Evolutionary conservation across 768 basidiomycete genomes (phyloP), one percentile per base, ranked within the genome.

Genomic region (Tephrocybe sp.): DNA sequence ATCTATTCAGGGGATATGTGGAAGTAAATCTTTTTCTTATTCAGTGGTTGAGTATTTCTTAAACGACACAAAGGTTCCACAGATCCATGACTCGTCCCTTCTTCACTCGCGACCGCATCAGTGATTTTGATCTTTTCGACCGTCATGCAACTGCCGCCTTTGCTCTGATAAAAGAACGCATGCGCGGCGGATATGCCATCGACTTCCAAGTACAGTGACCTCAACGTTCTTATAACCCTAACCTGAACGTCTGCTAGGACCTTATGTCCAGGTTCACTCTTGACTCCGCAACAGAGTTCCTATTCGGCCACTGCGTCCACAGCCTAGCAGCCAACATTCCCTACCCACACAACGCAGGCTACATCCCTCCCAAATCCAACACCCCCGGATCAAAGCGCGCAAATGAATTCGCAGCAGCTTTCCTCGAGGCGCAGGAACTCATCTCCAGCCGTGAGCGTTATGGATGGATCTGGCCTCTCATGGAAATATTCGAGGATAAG

Each of bases 21-120:
- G 72, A 69, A 72, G 67, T 71, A 57, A 34, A 64, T 46, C 30
- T 7, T 38, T 39, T 13, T 13, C 22, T 19, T 19, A 16, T 20
- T 1, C 26, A 9, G 32, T 8, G 8, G 33, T 46, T n/a, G 17
- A 31, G 26, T 8, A 39, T 13, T 36, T 23, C 13, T 36, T 11
- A 38, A 16, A 32, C n/a, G n/a, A 19, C 14, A 4, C 6, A 31
- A 33, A 78, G 77, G 59, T 84, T 84, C 57, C 82, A 84, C 56
- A 77, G 83, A n/a, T 75, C 75, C 5, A 83, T 83, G 64, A 79
- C 81, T 0, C 76, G 84, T 0, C 83, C 85, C 1, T 82, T 82
- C 69, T 85, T 85, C 61, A 78, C 70, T n/a, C 72, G 72, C 9
- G 82, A 84, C 52, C 66, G 76, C 33, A 80, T 84, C 54, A 75